Conservation (phyloP, 208 protist species). For the Trichomonas gallinae region DNA sequence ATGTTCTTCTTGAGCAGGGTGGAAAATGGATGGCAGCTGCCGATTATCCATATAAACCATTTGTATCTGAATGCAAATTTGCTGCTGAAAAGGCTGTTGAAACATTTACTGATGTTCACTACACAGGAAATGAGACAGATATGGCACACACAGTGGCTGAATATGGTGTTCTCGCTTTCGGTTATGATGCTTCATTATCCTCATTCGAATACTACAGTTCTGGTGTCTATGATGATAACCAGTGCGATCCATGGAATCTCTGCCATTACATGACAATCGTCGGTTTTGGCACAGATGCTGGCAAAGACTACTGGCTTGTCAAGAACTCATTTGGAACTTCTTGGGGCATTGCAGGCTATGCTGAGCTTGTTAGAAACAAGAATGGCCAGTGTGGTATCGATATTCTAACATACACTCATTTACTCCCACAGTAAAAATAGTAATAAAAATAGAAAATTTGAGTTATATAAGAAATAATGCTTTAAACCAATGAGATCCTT, state of each 20-base stretch:
- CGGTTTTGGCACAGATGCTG: conserved; percentile 37
- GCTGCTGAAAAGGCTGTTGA: neutral
- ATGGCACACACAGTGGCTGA: neutral
- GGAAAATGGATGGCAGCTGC: neutral
- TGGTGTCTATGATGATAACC: conserved; percentile 30
- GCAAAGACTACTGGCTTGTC: conserved; percentile 34
- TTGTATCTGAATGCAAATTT: neutral
- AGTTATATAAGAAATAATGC: too few relatives aligned
- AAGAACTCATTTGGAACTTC: conserved; percentile 40
- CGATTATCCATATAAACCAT: neutral
- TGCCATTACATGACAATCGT: conserved; percentile 38
- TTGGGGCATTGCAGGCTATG: conserved; percentile 36
- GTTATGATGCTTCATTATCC: neutral
- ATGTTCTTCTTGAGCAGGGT: neutral
- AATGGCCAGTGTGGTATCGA: conserved; percentile 26
- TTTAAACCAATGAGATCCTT: too few relatives aligned
- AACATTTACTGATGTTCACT: neutral
- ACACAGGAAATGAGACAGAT: neutral
- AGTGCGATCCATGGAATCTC: conserved; percentile 28
- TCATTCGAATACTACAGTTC: conserved; percentile 38
- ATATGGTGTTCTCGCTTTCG: neutral
- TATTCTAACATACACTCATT: neutral
- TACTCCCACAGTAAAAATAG: neutral
- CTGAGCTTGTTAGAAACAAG: conserved; percentile 4
- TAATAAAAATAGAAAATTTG: too few relatives aligned